A percentile compares a stretch with the other conserved stretches of the same genome.
These are phyloP conservation scores for Capsicum baccatum DNA, from an alignment of 257 asterid species.

Conservation along the genomic window DNA sequence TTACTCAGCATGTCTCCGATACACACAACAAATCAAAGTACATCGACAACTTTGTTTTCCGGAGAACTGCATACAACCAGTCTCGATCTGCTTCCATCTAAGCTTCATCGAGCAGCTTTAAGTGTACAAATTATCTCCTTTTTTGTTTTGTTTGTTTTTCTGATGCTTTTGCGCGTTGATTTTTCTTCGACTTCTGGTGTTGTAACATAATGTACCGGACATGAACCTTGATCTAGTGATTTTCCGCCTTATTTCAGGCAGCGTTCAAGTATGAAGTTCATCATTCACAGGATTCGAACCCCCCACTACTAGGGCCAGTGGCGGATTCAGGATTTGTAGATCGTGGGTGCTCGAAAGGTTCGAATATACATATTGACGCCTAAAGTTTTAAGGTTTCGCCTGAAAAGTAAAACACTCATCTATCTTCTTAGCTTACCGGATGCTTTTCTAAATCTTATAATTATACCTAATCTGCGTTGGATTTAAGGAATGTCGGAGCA, in stretches of 20 bases:
- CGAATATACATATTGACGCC: too few relatives aligned
- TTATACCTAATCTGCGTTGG: too few relatives aligned
- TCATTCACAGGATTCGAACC: too few relatives aligned
- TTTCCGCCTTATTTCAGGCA: background rate
- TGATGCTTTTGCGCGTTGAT: background rate
- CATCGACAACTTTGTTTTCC: constrained; percentile 45
- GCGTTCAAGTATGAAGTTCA: background rate
- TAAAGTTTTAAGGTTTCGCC: too few relatives aligned
- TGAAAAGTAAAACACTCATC: too few relatives aligned
- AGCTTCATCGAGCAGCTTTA: constrained; percentile 13
- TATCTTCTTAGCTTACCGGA: too few relatives aligned
- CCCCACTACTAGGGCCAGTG: too few relatives aligned
- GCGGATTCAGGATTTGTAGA: too few relatives aligned
- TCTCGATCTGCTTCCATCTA: constrained; percentile 35
- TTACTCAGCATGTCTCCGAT: constrained; percentile 33
- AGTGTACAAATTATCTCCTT: background rate
- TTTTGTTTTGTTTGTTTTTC: too few relatives aligned
- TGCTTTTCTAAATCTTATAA: too few relatives aligned
- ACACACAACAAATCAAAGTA: constrained; percentile 28
- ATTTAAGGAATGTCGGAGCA: too few relatives aligned
- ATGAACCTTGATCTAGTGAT: background rate
- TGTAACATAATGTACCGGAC: background rate
- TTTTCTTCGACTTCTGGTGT: background rate
- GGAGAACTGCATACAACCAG: constrained; percentile 34
- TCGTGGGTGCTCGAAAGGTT: too few relatives aligned